phyloP scores from a whole-genome alignment of 345 rosid genomes.

The Raphanus sativus region DNA sequence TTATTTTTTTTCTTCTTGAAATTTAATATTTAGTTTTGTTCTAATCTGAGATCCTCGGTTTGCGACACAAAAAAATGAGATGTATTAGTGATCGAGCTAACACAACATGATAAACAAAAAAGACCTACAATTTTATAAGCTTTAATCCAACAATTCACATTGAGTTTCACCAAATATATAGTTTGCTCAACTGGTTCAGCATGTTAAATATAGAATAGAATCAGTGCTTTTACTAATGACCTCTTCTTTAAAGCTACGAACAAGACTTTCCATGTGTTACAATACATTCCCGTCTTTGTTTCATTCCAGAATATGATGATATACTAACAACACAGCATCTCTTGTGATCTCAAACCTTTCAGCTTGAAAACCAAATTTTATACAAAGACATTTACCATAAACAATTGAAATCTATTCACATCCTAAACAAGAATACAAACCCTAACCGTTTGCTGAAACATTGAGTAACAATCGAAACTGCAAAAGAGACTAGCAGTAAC shows the following conservation, averaged over 20 bases:
- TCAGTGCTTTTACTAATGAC: not conserved
- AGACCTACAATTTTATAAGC: too few species aligned
- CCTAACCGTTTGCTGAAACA: constrained; percentile 37
- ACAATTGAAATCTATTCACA: constrained; percentile 45
- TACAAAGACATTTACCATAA: constrained; percentile 33
- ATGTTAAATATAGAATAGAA: too few species aligned
- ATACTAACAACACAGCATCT: constrained; percentile 5
- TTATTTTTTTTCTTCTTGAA: too few species aligned
- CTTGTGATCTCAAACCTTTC: constrained; percentile 27
- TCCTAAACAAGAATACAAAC: constrained; percentile 32
- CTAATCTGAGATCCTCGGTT: too few species aligned
- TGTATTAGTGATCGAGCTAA: too few species aligned
- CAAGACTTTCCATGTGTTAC: not conserved
- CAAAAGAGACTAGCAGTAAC: constrained; percentile 28
- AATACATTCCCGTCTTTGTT: not conserved
- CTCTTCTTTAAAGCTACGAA: not conserved
- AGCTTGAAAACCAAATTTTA: constrained; percentile 32
- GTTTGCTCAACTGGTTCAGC: too few species aligned
- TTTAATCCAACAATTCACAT: too few species aligned
- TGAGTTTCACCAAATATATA: too few species aligned
- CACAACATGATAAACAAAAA: too few species aligned
- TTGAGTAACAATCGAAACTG: constrained; percentile 10
- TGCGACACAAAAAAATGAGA: too few species aligned
- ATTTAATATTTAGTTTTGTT: too few species aligned
- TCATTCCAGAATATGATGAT: not conserved